These are phyloP conservation scores for Solanum chacoense DNA, from an alignment of 305 asterid species.

Conservation along the genomic window DNA sequence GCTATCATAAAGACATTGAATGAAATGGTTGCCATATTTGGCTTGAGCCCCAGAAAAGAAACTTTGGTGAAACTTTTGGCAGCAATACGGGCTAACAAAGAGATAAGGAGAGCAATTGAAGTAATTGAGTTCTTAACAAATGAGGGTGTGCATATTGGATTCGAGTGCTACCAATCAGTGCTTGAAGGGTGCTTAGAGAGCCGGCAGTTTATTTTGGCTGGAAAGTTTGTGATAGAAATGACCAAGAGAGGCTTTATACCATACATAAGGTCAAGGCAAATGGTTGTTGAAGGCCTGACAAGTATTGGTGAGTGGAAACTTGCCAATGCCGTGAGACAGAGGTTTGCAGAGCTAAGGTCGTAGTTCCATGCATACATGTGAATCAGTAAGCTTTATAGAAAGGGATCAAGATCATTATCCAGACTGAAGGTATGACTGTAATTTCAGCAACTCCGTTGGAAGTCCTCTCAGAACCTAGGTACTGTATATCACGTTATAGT, in stretches of 20 bases:
- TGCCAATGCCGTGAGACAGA: slow-evolving; percentile 45
- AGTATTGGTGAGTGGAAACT: slow-evolving; percentile 47
- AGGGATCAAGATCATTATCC: not conserved
- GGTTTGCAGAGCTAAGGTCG: slow-evolving; percentile 49
- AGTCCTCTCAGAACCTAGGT: not conserved
- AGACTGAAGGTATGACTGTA: not conserved
- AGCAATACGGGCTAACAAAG: slow-evolving; percentile 52
- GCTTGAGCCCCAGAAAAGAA: slow-evolving; percentile 56
- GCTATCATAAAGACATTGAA: slow-evolving; percentile 30
- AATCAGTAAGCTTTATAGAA: not conserved
- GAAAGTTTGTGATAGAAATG: slow-evolving; percentile 50
- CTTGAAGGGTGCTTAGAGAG: slow-evolving; percentile 64
- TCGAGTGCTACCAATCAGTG: slow-evolving; percentile 50
- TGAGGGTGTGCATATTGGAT: slow-evolving; percentile 39
- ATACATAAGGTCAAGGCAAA: slow-evolving; percentile 47
- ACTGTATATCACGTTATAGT: not conserved
- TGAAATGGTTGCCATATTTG: slow-evolving; percentile 49
- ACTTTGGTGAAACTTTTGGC: slow-evolving; percentile 36
- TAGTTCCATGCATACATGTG: slow-evolving; percentile 9
- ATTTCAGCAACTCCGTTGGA: not conserved
- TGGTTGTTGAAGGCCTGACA: slow-evolving; percentile 55
- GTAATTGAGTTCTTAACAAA: slow-evolving; percentile 49
- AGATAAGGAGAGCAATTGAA: slow-evolving; percentile 52
- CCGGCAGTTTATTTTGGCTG: slow-evolving; percentile 41
- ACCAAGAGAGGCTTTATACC: slow-evolving; percentile 66